Base-by-base conservation (phyloP, 345 rosid genomes). In the Gossypium stocksii region DNA sequence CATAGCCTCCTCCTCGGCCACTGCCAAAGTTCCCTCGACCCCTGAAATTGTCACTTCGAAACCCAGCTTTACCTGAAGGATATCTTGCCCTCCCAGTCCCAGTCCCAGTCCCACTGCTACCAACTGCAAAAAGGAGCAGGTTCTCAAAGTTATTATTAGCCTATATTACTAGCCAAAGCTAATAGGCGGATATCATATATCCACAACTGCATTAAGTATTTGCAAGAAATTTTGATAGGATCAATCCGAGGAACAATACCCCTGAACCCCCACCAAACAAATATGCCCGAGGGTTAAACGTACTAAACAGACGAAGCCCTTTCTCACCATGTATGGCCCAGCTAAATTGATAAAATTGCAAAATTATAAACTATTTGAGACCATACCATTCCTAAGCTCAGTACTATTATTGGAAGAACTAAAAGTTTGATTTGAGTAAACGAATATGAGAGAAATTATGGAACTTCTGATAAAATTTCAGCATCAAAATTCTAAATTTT, bases 1-100 rank as follows among this genome's bases (percentile, higher is more conserved):
- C 85, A 72, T 85, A 85, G 71, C 72, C 74, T 19, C 72, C 89
- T 53, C 89, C 89, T 48, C 89, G 70, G 48, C 88, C 85, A 69
- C 83, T 83, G 46, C 82, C 72, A 11, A 75, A 83, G 82, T 72
- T 81, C 68, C 90, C 89, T 6, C 89, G 89, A 45, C 66, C 77
- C 82, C 79, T 83, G 79, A 86, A 82, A 76, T 82, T 88, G 59
- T 88, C 90, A 71, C 72, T 82, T 53, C 87, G 82, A 70, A 80
- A 85, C 11, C 72, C 81, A 66, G 66, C 81, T 85, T 88, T 83
- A 53, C 85, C 83, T 1, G 85, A 70, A 76, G 88, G 14, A 74
- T 70, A 82, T 76, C 88, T 86, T 23, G 84, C 84, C 70, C 86
- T 77, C 7, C 83, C 73, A 15, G 17, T 23, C 38, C 61, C 61